A percentile compares a stretch with the other conserved stretches of the same genome.
Evolutionary conservation across 225 moss, liverwort and hornwort genomes (phyloP).

Genomic region (Straminergon stramineum): DNA sequence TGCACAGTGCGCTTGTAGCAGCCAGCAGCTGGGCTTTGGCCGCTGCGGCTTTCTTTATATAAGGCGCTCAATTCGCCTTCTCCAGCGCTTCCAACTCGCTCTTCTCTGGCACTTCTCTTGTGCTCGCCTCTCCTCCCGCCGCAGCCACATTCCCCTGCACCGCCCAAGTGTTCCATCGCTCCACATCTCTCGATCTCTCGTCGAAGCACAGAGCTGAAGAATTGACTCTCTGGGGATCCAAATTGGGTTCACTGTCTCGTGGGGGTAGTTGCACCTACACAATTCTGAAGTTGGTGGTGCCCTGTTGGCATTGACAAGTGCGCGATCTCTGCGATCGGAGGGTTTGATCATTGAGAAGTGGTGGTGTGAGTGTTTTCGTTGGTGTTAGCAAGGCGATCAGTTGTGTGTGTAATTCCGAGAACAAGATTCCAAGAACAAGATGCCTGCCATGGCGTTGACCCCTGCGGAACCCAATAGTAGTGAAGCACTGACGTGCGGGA

Average conservation of each 20-base stretch:
- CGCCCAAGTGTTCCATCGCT: neutral
- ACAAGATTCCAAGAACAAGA: neutral
- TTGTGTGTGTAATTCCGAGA: neutral
- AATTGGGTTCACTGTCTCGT: neutral
- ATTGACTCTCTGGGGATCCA: neutral
- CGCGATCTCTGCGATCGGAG: neutral
- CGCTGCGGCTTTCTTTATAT: neutral
- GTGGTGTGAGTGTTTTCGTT: neutral
- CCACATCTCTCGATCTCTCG: neutral
- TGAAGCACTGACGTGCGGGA: constrained; percentile 6
- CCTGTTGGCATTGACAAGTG: neutral
- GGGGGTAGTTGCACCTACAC: neutral
- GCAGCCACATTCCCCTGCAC: neutral
- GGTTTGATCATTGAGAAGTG: neutral
- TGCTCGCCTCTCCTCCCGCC: neutral
- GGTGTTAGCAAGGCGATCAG: neutral
- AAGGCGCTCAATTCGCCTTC: neutral
- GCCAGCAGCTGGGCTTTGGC: neutral
- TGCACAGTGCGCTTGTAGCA: neutral
- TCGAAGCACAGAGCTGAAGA: neutral
- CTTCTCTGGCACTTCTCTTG: neutral
- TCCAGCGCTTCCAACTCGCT: neutral
- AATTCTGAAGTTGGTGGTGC: neutral
- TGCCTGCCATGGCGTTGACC: constrained; percentile 35
- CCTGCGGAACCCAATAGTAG: constrained; percentile 4